phyloP scores from a whole-genome alignment of 352 stramenopile species.

The Globisporangium paroecandrum region DNA sequence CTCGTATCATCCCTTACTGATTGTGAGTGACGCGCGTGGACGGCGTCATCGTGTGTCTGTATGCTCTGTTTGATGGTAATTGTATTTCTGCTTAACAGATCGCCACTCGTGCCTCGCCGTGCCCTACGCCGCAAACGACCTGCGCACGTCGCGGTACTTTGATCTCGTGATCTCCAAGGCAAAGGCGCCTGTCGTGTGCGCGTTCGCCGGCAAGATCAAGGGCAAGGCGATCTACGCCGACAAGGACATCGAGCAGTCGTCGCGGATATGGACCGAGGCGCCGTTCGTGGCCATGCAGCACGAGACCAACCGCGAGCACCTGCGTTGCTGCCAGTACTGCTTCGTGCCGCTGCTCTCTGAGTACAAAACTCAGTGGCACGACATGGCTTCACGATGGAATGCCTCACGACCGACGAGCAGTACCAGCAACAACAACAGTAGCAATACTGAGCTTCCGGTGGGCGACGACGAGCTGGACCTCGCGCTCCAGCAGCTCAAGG shows the following conservation, averaged over 20 bases:
- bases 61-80: not conserved
- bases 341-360: slow-evolving; percentile 60
- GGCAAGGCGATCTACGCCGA: slow-evolving; percentile 75
- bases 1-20: not conserved
- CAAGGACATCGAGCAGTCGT: slow-evolving; percentile 36
- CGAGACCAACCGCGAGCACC: slow-evolving; percentile 32
- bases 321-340: slow-evolving; percentile 68
- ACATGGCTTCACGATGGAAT: slow-evolving; percentile 37
- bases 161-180: slow-evolving; percentile 58
- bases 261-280: slow-evolving; percentile 63
- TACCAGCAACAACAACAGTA: not conserved
- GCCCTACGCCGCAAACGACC: slow-evolving; percentile 49
- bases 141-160: slow-evolving; percentile 53
- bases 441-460: not conserved
- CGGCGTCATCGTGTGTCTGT: not conserved
- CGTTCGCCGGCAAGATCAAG: slow-evolving; percentile 53
- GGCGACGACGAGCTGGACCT: slow-evolving; percentile 38
- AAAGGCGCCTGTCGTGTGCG: slow-evolving; percentile 58
- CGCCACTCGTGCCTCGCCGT: slow-evolving; percentile 47
- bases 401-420: not conserved
- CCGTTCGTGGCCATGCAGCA: slow-evolving; percentile 77
- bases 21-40: not conserved
- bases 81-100: slow-evolving; percentile 7
- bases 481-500: slow-evolving; percentile 34
- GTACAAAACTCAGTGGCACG: slow-evolving; percentile 42